A percentile compares a stretch with the other conserved stretches of the same genome.
Evolutionary conservation across 1,284 basidiomycete genomes (phyloP).

Genomic region (Abortiporus biennis): DNA sequence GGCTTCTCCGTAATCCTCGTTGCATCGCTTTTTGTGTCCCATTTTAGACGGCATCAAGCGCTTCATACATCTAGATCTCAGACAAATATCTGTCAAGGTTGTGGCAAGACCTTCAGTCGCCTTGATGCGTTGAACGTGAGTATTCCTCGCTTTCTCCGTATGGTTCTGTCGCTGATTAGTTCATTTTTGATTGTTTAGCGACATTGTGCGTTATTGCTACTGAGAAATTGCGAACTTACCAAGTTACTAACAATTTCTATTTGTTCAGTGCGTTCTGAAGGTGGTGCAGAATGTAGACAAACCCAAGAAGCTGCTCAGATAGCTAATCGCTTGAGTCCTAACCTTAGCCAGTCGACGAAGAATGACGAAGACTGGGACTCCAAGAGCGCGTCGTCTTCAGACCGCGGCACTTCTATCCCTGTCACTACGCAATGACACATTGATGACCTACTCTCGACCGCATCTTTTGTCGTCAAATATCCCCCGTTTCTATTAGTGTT

Average conservation of each 20-base stretch:
- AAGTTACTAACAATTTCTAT: not conserved
- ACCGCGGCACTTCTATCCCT: too few relatives aligned
- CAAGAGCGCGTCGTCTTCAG: slow-evolving; percentile 22
- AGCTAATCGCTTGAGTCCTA: slow-evolving; percentile 22
- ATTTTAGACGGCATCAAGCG: slow-evolving; percentile 72
- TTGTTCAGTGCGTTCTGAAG: slow-evolving; percentile 69
- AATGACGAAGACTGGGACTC: slow-evolving; percentile 25
- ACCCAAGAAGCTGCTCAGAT: slow-evolving; percentile 22
- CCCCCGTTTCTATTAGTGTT: too few relatives aligned
- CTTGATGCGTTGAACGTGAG: slow-evolving; percentile 90
- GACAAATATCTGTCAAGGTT: slow-evolving; percentile 85
- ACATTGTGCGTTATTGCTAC: slow-evolving; percentile 24
- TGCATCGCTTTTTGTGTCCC: slow-evolving; percentile 11
- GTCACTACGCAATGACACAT: too few relatives aligned
- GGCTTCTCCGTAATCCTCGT: slow-evolving; percentile 11
- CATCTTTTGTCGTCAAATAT: too few relatives aligned
- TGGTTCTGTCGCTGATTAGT: slow-evolving; percentile 15
- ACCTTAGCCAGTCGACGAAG: too few relatives aligned
- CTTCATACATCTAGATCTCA: slow-evolving; percentile 81
- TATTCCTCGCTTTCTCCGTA: slow-evolving; percentile 17
- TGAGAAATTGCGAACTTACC: too few relatives aligned
- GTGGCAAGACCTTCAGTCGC: slow-evolving; percentile 91
- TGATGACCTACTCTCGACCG: too few relatives aligned
- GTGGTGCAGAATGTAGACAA: slow-evolving; percentile 66
- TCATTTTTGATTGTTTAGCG: slow-evolving; percentile 21